phyloP scores from a whole-genome alignment of 495 filamentous ascomycete species.

The Neurospora terricola region DNA sequence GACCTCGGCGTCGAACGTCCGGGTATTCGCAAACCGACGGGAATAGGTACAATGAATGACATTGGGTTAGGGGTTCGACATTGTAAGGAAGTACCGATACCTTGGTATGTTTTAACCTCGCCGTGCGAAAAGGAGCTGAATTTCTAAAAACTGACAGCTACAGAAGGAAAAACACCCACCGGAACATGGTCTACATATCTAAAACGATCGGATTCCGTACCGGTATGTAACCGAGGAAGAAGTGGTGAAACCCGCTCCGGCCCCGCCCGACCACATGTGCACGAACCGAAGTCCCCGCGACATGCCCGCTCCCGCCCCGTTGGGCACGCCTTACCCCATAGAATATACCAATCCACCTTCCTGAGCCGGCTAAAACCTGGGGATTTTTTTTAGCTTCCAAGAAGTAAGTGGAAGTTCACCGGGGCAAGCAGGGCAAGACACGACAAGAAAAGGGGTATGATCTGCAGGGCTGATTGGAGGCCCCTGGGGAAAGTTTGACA shows the following conservation, averaged over 20 bases:
- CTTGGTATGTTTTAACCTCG: not conserved
- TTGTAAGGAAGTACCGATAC: not conserved
- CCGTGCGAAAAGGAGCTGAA: not conserved
- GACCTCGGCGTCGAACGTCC: not conserved
- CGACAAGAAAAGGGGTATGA: not conserved
- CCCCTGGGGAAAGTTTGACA: not conserved
- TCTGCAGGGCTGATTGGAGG: not conserved
- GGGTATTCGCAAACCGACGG: not conserved
- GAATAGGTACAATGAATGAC: not conserved
- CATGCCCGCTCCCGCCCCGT: not conserved
- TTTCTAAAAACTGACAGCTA: not conserved
- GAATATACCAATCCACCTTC: not conserved
- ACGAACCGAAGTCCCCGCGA: not conserved
- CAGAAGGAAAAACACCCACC: not conserved
- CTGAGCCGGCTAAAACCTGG: not conserved
- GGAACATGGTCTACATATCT: not conserved
- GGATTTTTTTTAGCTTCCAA: not conserved
- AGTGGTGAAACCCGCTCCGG: not conserved
- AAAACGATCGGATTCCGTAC: not conserved
- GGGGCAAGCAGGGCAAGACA: not conserved
- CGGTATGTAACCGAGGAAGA: not conserved
- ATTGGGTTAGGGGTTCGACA: not conserved
- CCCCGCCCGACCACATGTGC: not conserved
- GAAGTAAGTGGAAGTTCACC: not conserved
- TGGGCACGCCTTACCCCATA: not conserved